Evolutionary conservation across 192 early-diverging fungal species (phyloP).

Genomic region (Coemansia guatemalensis): DNA sequence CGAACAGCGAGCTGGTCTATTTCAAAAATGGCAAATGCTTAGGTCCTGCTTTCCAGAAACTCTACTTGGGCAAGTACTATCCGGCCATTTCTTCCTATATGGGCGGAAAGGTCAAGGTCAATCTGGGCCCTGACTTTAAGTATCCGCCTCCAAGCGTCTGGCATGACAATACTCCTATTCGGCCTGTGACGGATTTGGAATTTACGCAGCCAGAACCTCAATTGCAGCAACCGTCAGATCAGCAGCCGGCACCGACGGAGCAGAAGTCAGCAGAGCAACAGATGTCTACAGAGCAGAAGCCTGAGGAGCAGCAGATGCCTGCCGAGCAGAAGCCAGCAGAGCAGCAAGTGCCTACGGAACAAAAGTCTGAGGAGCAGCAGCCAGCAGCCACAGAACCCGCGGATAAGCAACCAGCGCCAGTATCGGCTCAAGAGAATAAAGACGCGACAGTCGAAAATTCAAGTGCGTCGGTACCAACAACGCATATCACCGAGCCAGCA

Average conservation of each 20-base stretch:
- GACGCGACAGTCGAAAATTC: background rate
- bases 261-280: background rate
- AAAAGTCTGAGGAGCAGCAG: background rate
- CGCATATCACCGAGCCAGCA: constrained; percentile 1
- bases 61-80: constrained; percentile 75
- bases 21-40: constrained; percentile 66
- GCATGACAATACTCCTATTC: constrained; percentile 35
- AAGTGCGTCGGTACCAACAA: background rate
- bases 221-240: background rate
- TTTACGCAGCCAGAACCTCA: constrained; percentile 26
- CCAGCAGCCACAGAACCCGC: constrained; percentile 4
- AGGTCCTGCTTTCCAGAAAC: constrained; percentile 64
- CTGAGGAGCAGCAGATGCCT: background rate
- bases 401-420: background rate
- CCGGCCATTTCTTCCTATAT: constrained; percentile 70
- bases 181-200: constrained; percentile 50
- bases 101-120: constrained; percentile 62
- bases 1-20: constrained; percentile 62
- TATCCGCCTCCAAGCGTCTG: constrained; percentile 58
- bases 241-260: background rate
- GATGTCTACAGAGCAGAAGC: background rate
- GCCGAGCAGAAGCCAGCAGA: background rate
- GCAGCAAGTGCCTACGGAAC: background rate
- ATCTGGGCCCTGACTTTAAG: constrained; percentile 69
- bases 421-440: background rate